phyloP scores from a whole-genome alignment of 352 stramenopile genomes.

The Phytophthora fragariaefolia region DNA sequence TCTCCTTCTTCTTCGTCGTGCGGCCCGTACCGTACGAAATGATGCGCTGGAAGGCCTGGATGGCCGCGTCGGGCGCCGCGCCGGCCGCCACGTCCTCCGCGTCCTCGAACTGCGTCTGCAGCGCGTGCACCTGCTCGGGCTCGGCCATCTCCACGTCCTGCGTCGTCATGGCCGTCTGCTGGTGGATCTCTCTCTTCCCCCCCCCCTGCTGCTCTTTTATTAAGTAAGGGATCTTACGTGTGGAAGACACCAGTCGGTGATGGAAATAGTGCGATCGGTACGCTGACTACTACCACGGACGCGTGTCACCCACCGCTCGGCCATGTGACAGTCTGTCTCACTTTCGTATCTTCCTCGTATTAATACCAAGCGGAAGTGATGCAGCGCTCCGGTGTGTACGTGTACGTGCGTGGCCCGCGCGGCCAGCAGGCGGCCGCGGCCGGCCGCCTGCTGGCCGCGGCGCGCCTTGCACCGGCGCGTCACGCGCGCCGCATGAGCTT shows the following conservation, averaged over 20 bases:
- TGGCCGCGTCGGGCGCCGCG: slow-evolving; percentile 55
- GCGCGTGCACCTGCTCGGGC: slow-evolving; percentile 64
- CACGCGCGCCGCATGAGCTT: slow-evolving; percentile 21
- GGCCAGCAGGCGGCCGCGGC: neutral
- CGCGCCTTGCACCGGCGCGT: neutral
- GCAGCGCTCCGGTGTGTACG: neutral
- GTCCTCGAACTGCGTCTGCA: slow-evolving; percentile 81
- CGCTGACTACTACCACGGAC: no score
- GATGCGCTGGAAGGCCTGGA: slow-evolving; percentile 74
- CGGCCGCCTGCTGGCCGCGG: neutral
- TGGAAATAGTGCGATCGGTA: neutral
- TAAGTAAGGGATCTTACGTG: slow-evolving; percentile 16
- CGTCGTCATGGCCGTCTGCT: slow-evolving; percentile 24
- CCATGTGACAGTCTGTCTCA: slow-evolving; percentile 4
- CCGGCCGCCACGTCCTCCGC: slow-evolving; percentile 59
- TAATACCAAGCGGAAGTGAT: neutral
- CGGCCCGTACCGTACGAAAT: slow-evolving; percentile 61
- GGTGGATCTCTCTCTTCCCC: slow-evolving; percentile 7
- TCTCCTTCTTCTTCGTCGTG: no score
- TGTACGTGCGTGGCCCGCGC: neutral
- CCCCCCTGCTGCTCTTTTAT: slow-evolving; percentile 10
- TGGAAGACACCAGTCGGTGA: slow-evolving; percentile 1
- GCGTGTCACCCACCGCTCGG: no score
- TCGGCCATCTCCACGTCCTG: slow-evolving; percentile 84
- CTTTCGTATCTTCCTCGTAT: neutral